phyloP scores from a whole-genome alignment of 2,329 filamentous ascomycete genomes.

The Coniosporium tulheliwenetii region DNA sequence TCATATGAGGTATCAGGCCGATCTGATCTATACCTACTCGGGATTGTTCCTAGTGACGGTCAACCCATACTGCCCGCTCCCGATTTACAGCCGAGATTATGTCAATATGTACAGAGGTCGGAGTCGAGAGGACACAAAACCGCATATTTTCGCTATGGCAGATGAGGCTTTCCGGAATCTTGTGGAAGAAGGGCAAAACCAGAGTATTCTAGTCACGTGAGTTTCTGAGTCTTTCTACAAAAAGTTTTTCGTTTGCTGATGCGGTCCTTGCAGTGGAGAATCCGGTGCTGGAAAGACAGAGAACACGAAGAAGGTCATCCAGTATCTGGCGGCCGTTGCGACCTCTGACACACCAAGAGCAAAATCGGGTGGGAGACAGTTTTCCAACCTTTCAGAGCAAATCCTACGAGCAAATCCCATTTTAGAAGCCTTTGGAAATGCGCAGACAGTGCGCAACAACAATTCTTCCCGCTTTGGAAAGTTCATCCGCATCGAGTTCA shows the following conservation, averaged over 20 bases:
- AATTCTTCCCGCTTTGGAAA: constrained; percentile 98
- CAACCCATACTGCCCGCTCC: constrained; percentile 87
- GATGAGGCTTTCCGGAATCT: constrained; percentile 93
- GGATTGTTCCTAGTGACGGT: constrained; percentile 93
- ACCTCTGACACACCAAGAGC: constrained; percentile 56
- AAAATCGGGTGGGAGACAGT: constrained; percentile 45
- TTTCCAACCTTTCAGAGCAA: constrained; percentile 86
- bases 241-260: background rate
- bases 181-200: constrained; percentile 87
- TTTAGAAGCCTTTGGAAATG: constrained; percentile 93
- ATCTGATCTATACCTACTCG: constrained; percentile 95
- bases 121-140: constrained; percentile 82
- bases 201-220: constrained; percentile 87
- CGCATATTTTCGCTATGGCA: constrained; percentile 95
- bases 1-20: constrained; percentile 84
- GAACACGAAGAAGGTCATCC: constrained; percentile 98
- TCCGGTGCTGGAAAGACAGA: constrained; percentile 97
- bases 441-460: constrained; percentile 93
- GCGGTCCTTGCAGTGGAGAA: constrained; percentile 45
- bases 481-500: constrained; percentile 96
- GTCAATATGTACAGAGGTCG: constrained; percentile 96
- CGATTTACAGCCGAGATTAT: constrained; percentile 94
- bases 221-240: constrained; percentile 9
- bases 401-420: constrained; percentile 95
- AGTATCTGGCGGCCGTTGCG: constrained; percentile 90